Evolutionary conservation across 2,329 filamentous ascomycete species (phyloP).

Genomic region (Hymenoscyphus infarciens): DNA sequence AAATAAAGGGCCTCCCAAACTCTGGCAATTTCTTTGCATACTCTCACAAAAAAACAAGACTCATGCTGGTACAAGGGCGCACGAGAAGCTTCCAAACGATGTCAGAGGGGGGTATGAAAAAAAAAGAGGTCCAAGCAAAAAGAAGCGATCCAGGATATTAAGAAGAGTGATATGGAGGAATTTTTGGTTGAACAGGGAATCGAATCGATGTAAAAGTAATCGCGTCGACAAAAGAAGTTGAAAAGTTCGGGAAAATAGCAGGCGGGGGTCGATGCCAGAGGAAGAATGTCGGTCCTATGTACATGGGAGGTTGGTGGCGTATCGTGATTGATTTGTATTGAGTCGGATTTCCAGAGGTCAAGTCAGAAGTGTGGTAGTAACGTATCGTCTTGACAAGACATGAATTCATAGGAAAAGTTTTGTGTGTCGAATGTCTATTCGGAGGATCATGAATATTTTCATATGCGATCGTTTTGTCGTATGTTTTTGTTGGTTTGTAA

Average conservation of each 20-base stretch:
- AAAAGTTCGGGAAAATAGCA: neutral
- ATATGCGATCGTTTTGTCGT: conserved; percentile 28
- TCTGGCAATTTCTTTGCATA: neutral
- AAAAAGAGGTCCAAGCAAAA: conserved; percentile 2
- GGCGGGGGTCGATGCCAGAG: neutral
- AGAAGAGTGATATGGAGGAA: neutral
- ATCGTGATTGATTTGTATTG: conserved; percentile 5
- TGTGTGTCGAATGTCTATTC: conserved; percentile 12
- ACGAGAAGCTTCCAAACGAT: neutral
- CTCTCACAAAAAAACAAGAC: neutral
- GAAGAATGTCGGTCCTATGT: neutral
- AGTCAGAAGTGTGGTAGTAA: neutral
- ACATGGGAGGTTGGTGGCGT: neutral
- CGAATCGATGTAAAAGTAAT: conserved; percentile 4
- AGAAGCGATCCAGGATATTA: conserved; percentile 8
- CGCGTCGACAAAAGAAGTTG: neutral
- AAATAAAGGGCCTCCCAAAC: neutral
- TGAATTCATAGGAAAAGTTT: conserved; percentile 18
- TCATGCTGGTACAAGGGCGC: neutral
- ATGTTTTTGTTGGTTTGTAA: conserved; percentile 19
- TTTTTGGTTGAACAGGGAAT: conserved; percentile 5
- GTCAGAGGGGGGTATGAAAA: neutral
- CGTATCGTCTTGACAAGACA: conserved; percentile 5
- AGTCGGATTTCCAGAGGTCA: conserved; percentile 1
- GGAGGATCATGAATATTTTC: conserved; percentile 26